These are phyloP conservation scores for Phytophthora syringae DNA, from an alignment of 352 stramenopile species.

Conservation along the genomic window DNA sequence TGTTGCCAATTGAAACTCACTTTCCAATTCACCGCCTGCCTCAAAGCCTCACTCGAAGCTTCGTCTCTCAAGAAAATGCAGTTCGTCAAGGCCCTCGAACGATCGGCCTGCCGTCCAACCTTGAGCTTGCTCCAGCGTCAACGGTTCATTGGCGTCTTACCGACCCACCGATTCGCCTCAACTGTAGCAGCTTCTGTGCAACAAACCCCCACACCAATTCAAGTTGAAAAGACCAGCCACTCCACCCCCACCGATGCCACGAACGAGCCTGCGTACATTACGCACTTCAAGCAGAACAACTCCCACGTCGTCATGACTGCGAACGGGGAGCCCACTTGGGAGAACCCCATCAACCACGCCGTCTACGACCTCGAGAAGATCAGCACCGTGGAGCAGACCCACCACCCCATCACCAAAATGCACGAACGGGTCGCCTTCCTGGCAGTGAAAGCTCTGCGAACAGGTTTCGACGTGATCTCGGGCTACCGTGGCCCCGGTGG, in stretches of 20 bases:
- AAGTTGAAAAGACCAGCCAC: background rate
- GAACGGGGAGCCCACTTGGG: conserved; percentile 40
- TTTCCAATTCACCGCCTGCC: conserved; percentile 11
- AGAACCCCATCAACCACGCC: conserved; percentile 49
- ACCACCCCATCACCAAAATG: conserved; percentile 43
- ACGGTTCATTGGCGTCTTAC: background rate
- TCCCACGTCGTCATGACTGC: background rate
- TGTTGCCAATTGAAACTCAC: conserved; percentile 4
- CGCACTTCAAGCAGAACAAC: conserved; percentile 23
- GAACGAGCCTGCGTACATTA: conserved; percentile 14
- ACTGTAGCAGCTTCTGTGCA: background rate
- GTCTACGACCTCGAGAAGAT: conserved; percentile 55
- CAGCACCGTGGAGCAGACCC: conserved; percentile 36
- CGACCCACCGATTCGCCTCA: conserved; percentile 7
- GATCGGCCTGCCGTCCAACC: conserved; percentile 7
- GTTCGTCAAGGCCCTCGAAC: conserved; percentile 17
- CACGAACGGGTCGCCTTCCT: conserved; percentile 44
- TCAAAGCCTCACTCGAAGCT: background rate
- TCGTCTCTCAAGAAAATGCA: conserved; percentile 1
- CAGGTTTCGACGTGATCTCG: conserved; percentile 57
- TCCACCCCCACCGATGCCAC: conserved; percentile 4
- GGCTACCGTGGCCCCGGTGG: conserved; percentile 66
- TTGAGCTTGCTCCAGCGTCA: conserved; percentile 14
- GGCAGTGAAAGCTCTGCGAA: conserved; percentile 53
- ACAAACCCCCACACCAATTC: background rate